Percentiles rank a stretch among this genome's conserved stretches.
These are phyloP conservation scores for Dunaliella sp. DNA, from an alignment of 139 green algal genomes.

Conservation along the genomic window DNA sequence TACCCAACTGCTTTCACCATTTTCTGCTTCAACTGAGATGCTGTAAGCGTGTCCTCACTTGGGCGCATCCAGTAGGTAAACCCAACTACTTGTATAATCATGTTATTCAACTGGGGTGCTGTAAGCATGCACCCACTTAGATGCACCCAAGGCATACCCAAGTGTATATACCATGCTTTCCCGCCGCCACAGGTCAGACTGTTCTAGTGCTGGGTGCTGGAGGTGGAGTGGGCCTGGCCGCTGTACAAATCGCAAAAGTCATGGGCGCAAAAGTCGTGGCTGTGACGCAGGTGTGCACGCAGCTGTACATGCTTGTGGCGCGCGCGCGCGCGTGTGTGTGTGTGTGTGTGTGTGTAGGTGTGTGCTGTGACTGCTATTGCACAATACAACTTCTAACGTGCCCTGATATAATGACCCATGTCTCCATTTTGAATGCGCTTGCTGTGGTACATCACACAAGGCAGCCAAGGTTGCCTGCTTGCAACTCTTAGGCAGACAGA, in stretches of 20 bases:
- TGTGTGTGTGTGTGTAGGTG: too few relatives aligned
- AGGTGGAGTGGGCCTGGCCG: conserved; percentile 83
- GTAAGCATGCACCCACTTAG: background rate
- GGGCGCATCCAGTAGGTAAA: background rate
- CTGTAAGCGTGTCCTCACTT: background rate
- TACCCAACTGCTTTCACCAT: background rate
- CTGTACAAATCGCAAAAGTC: conserved; percentile 66
- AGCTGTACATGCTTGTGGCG: too few relatives aligned
- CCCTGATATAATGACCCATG: too few relatives aligned
- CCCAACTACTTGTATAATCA: background rate
- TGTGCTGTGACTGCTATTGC: too few relatives aligned
- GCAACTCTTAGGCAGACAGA: too few relatives aligned
- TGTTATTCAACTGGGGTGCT: background rate
- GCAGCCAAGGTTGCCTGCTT: too few relatives aligned
- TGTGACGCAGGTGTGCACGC: conserved; percentile 46
- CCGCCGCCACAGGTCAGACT: conserved; percentile 57
- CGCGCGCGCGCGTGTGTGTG: too few relatives aligned
- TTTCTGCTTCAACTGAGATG: background rate
- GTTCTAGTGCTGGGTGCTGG: conserved; percentile 81
- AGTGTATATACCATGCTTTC: background rate
- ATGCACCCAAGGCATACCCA: background rate
- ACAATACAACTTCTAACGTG: too few relatives aligned
- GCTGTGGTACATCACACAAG: too few relatives aligned
- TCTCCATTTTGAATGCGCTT: too few relatives aligned
- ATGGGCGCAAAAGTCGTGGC: conserved; percentile 73